Evolutionary conservation across 2,329 filamentous ascomycete species (phyloP).

Genomic region (Elsinoe fawcettii): DNA sequence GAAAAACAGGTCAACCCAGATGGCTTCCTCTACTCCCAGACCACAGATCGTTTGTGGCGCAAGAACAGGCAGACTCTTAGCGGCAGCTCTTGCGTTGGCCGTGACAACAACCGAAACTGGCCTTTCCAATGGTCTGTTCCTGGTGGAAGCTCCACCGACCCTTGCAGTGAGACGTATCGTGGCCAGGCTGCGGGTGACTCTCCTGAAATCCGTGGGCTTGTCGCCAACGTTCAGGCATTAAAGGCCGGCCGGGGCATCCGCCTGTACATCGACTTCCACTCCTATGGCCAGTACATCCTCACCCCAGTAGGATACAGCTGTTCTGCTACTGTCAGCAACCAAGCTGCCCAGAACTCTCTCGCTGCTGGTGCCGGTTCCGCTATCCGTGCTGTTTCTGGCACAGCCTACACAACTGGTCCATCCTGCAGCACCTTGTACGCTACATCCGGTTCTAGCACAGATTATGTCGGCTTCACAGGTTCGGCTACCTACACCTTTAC

Average conservation of each 20-base stretch:
- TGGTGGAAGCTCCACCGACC: conserved; percentile 43
- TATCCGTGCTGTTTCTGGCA: conserved; percentile 49
- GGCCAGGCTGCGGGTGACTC: conserved; percentile 34
- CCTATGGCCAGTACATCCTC: conserved; percentile 54
- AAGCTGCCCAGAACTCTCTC: conserved; percentile 45
- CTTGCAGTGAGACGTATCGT: conserved; percentile 44
- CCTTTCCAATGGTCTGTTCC: conserved; percentile 37
- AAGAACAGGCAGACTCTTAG: conserved; percentile 46
- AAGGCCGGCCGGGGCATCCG: conserved; percentile 44
- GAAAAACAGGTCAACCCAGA: conserved; percentile 21
- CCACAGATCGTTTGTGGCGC: conserved; percentile 52
- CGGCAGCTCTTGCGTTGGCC: conserved; percentile 39
- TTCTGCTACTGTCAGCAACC: conserved; percentile 35
- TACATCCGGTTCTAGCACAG: conserved; percentile 40
- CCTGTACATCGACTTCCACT: conserved; percentile 59
- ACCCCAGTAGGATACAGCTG: conserved; percentile 55
- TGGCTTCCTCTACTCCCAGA: conserved; percentile 55
- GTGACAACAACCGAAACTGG: conserved; percentile 55
- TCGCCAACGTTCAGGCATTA: conserved; percentile 40
- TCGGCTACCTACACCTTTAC: conserved; percentile 41
- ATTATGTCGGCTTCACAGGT: conserved; percentile 38
- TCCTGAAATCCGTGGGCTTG: conserved; percentile 46
- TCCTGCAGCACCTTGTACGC: conserved; percentile 57
- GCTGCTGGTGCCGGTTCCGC: conserved; percentile 44
- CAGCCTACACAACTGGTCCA: conserved; percentile 35